Percentiles rank a stretch among this genome's conserved stretches.
phyloP scores from a whole-genome alignment of 2,329 filamentous ascomycete species.

The Fragosphaeria purpurea region DNA sequence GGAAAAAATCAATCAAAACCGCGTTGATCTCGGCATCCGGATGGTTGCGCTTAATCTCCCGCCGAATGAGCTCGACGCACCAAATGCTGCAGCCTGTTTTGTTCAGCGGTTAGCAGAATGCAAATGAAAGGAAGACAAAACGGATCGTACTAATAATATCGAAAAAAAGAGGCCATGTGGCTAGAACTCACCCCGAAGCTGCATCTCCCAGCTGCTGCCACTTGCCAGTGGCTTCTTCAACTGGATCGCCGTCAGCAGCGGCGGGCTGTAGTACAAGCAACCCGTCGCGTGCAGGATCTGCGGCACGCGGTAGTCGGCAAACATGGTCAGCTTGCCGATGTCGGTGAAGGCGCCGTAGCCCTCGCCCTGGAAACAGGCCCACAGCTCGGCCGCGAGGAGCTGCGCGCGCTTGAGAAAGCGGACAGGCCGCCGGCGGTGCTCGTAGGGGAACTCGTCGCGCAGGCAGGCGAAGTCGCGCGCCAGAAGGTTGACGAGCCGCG shows the following conservation, averaged over 20 bases:
- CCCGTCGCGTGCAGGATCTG: slow-evolving; percentile 81
- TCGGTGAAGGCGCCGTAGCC: slow-evolving; percentile 74
- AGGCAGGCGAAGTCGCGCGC: slow-evolving; percentile 78
- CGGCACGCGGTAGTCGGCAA: slow-evolving; percentile 93
- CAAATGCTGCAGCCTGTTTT: slow-evolving; percentile 75
- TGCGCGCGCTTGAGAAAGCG: slow-evolving; percentile 89
- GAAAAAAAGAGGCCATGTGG: background rate
- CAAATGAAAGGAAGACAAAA: too few relatives aligned
- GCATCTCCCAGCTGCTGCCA: slow-evolving; percentile 72
- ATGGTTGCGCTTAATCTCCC: slow-evolving; percentile 66
- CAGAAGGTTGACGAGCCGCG: slow-evolving; percentile 74
- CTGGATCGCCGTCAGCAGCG: slow-evolving; percentile 61
- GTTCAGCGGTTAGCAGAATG: background rate
- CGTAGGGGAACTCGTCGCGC: slow-evolving; percentile 67
- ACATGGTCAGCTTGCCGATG: slow-evolving; percentile 95
- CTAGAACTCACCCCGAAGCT: slow-evolving; percentile 58
- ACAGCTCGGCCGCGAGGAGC: slow-evolving; percentile 90
- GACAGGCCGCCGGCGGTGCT: slow-evolving; percentile 58
- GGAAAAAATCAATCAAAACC: slow-evolving; percentile 90
- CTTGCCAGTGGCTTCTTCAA: slow-evolving; percentile 54
- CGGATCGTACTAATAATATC: too few relatives aligned
- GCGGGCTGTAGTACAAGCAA: slow-evolving; percentile 75
- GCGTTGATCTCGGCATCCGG: slow-evolving; percentile 70
- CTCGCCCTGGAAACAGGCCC: slow-evolving; percentile 86
- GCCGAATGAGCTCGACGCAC: slow-evolving; percentile 81